Evolutionary conservation across 2,329 filamentous ascomycete species (phyloP).

Genomic region (Fusarium acutatum): DNA sequence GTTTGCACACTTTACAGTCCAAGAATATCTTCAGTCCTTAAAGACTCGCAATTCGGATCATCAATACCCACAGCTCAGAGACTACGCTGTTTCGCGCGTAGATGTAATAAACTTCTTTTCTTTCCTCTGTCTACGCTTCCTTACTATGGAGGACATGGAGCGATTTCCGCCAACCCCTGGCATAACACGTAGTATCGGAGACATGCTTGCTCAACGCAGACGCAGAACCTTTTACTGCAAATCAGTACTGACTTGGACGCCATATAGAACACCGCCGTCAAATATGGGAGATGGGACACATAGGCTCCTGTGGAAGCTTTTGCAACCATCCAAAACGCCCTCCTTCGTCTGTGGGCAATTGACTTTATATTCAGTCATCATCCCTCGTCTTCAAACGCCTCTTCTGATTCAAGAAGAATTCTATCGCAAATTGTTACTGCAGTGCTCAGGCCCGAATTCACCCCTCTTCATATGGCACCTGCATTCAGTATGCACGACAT

Average conservation of each 20-base stretch:
- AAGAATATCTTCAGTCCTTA: background rate
- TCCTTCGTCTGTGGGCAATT: background rate
- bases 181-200: background rate
- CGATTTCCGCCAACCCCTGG: background rate
- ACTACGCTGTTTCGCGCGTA: background rate
- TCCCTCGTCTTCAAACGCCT: background rate
- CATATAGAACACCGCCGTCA: background rate
- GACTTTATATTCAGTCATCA: background rate
- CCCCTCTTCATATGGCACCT: background rate
- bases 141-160: background rate
- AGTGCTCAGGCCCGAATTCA: background rate
- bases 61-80: background rate
- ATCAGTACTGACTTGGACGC: background rate
- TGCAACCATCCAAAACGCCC: background rate
- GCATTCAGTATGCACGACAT: background rate
- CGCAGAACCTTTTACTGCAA: background rate
- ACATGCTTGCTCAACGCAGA: background rate
- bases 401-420: rapidly evolving
- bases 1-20: background rate
- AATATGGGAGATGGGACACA: rapidly evolving
- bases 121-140: background rate
- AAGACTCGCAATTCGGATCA: background rate
- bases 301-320: background rate
- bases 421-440: background rate
- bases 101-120: background rate